Conservation (phyloP, 139 green algal species). For the Chlorella sp. region DNA sequence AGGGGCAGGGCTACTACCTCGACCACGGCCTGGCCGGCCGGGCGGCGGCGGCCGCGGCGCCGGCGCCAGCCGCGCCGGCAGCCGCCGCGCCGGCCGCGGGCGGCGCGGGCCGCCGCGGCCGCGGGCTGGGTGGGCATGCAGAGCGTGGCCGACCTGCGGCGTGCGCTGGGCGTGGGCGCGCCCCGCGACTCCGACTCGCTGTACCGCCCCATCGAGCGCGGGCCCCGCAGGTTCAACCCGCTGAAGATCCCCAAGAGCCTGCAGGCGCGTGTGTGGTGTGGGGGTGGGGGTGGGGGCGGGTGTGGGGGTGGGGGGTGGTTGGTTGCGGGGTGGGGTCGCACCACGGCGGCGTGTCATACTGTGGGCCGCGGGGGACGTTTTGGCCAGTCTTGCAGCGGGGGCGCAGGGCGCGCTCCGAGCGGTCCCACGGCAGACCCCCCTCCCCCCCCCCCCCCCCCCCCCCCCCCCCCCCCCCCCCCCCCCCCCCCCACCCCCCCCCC, state of each 20-base stretch:
- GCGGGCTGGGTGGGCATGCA: conserved; percentile 83
- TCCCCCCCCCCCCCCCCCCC: too few species aligned
- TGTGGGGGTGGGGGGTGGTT: not conserved
- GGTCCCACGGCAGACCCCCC: too few species aligned
- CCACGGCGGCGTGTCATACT: too few species aligned
- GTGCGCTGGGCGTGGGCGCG: conserved; percentile 73
- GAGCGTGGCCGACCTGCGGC: conserved; percentile 87
- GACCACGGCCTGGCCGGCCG: conserved; percentile 43
- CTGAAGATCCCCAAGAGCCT: conserved; percentile 88
- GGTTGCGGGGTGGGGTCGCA: too few species aligned
- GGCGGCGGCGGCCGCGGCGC: not conserved
- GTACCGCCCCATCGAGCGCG: conserved; percentile 87
- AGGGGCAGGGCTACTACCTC: conserved; percentile 84
- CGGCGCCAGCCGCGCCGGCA: not conserved
- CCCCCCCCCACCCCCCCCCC: too few species aligned
- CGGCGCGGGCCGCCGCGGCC: not conserved
- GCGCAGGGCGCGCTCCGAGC: too few species aligned
- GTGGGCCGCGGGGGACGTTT: too few species aligned
- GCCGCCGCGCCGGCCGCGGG: not conserved
- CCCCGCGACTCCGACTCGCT: conserved; percentile 86
- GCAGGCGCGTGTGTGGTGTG: conserved; percentile 52
- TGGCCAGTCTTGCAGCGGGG: too few species aligned
- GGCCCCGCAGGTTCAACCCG: conserved; percentile 86
- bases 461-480: too few species aligned
- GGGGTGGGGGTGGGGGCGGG: not conserved